Percentiles rank a stretch among this genome's conserved stretches.
Conservation (phyloP, 495 filamentous ascomycete species). For the Daldinia grandis region DNA sequence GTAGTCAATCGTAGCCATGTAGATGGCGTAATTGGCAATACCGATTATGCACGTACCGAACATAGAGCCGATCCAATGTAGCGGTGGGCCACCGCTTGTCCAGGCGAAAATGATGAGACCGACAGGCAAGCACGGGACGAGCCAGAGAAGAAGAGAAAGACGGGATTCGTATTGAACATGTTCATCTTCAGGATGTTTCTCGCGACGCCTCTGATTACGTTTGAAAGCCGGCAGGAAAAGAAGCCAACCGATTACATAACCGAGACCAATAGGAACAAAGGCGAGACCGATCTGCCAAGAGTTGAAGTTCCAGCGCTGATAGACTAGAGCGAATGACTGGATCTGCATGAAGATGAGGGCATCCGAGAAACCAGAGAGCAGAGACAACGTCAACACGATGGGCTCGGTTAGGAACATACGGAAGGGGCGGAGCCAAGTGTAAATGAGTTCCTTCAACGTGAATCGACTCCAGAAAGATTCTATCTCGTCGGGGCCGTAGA, state of each 20-base stretch:
- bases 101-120: slow-evolving; percentile 76
- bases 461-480: slow-evolving; percentile 60
- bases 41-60: slow-evolving; percentile 69
- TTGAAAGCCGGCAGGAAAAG: slow-evolving; percentile 70
- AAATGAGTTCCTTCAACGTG: slow-evolving; percentile 62
- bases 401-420: slow-evolving; percentile 81
- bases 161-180: slow-evolving; percentile 67
- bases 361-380: slow-evolving; percentile 79
- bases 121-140: slow-evolving; percentile 70
- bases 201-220: slow-evolving; percentile 62
- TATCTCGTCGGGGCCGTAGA: slow-evolving; percentile 72
- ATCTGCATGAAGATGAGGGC: slow-evolving; percentile 85
- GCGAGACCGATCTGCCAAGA: slow-evolving; percentile 64
- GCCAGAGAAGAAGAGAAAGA: slow-evolving; percentile 66
- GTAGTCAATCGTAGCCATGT: slow-evolving; percentile 86
- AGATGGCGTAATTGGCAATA: slow-evolving; percentile 75
- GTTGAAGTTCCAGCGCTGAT: slow-evolving; percentile 69
- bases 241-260: slow-evolving; percentile 70
- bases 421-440: slow-evolving; percentile 76
- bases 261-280: slow-evolving; percentile 70
- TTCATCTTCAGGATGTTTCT: slow-evolving; percentile 63
- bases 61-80: slow-evolving; percentile 70
- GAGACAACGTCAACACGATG: slow-evolving; percentile 74
- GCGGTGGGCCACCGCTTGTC: slow-evolving; percentile 68
- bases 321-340: slow-evolving; percentile 71